These are phyloP conservation scores for Hortiboletus flavorubellus DNA, from an alignment of 768 basidiomycete species.

Conservation along the genomic window DNA sequence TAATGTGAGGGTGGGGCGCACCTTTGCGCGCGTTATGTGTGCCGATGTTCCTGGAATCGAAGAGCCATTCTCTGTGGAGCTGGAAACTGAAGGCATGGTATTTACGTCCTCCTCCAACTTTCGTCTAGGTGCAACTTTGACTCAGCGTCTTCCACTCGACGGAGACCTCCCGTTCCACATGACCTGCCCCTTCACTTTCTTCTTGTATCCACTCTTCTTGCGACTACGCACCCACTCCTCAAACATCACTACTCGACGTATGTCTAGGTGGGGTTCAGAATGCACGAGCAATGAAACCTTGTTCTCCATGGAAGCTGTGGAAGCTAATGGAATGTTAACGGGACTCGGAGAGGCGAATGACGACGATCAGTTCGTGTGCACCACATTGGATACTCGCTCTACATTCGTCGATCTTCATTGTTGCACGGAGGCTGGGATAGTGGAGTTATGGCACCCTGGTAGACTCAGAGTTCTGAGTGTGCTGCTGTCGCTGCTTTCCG, in stretches of 20 bases:
- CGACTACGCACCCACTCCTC: slow-evolving; percentile 42
- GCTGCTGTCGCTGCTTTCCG: slow-evolving; percentile 42
- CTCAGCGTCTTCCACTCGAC: slow-evolving; percentile 19
- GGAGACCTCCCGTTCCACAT: slow-evolving; percentile 46
- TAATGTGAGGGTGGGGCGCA: slow-evolving; percentile 46
- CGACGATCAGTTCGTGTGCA: slow-evolving; percentile 35
- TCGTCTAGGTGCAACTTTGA: slow-evolving; percentile 21
- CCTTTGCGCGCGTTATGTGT: slow-evolving; percentile 51
- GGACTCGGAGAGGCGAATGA: slow-evolving; percentile 52
- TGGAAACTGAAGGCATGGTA: slow-evolving; percentile 52
- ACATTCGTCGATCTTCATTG: slow-evolving; percentile 44
- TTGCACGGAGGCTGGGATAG: slow-evolving; percentile 53
- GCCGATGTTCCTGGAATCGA: slow-evolving; percentile 35
- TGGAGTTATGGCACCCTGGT: slow-evolving; percentile 66
- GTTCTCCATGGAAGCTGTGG: slow-evolving; percentile 56
- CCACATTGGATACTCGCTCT: slow-evolving; percentile 43
- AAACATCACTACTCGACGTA: slow-evolving; percentile 22
- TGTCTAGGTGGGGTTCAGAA: slow-evolving; percentile 34
- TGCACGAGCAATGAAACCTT: slow-evolving; percentile 47
- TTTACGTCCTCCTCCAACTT: slow-evolving; percentile 44
- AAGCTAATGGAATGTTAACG: slow-evolving; percentile 42
- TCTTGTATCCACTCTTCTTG: slow-evolving; percentile 51
- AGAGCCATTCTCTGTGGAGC: slow-evolving; percentile 51
- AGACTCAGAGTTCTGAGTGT: slow-evolving; percentile 53
- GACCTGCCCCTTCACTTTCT: slow-evolving; percentile 38